These are phyloP conservation scores for Tulasnella sp. DNA, from an alignment of 768 basidiomycete species.

Conservation along the genomic window DNA sequence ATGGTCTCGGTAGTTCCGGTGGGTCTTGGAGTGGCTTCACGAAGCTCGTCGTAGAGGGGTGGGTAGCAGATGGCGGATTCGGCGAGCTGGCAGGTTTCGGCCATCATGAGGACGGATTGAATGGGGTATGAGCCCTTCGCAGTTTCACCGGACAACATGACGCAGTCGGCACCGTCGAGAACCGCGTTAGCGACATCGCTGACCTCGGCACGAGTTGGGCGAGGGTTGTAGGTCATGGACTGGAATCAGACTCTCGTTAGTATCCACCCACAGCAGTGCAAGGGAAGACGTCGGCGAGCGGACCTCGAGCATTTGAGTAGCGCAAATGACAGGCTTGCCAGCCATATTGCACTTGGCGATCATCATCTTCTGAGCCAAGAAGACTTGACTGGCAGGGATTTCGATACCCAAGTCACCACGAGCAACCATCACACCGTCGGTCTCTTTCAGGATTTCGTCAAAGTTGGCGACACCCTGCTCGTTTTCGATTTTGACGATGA, in stretches of 20 bases:
- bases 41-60: conserved; percentile 85
- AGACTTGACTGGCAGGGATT: conserved; percentile 98
- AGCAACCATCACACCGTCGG: conserved; percentile 99
- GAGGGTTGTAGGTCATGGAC: conserved; percentile 99
- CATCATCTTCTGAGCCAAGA: conserved; percentile 99
- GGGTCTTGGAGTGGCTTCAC: conserved; percentile 68
- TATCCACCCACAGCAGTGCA: conserved; percentile 9
- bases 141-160: conserved; percentile 99
- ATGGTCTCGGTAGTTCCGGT: conserved; percentile 94
- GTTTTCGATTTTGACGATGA: conserved; percentile 99
- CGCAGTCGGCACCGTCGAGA: conserved; percentile 96
- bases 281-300: conserved; percentile 20
- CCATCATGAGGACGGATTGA: conserved; percentile 99
- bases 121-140: conserved; percentile 96
- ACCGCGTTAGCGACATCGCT: conserved; percentile 99
- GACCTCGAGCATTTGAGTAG: conserved; percentile 98
- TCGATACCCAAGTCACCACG: conserved; percentile 99
- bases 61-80: conserved; percentile 94
- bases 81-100: conserved; percentile 95
- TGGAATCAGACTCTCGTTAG: conserved; percentile 29
- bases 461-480: conserved; percentile 99
- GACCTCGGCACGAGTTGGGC: conserved; percentile 97
- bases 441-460: conserved; percentile 91
- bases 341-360: conserved; percentile 97
- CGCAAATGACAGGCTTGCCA: conserved; percentile 97